A percentile compares a stretch with the other conserved stretches of the same genome.
phyloP scores from a whole-genome alignment of 305 asterid genomes.

The Solanum hybrid region DNA sequence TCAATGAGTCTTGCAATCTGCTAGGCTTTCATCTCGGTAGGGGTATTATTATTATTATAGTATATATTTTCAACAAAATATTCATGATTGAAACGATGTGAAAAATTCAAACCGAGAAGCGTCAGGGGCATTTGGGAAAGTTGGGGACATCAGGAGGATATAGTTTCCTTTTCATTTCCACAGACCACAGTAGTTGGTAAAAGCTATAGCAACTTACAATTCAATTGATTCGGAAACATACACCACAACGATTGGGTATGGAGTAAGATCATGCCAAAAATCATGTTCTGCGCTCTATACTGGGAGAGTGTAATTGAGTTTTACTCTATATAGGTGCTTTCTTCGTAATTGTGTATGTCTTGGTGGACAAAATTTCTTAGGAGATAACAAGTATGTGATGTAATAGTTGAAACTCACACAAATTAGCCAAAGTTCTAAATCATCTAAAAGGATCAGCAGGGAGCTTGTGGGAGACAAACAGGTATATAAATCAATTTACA shows the following conservation, averaged over 20 bases:
- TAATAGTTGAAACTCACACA: not conserved
- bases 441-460: not conserved
- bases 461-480: not conserved
- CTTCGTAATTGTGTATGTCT: not conserved
- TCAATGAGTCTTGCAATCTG: not conserved
- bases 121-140: not conserved
- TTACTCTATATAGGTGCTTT: not conserved
- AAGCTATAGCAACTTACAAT: not conserved
- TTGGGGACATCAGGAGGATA: not conserved
- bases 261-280: not conserved
- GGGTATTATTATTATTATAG: not conserved
- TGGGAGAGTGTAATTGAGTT: not conserved
- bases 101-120: not conserved
- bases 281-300: not conserved
- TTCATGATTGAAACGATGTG: not conserved
- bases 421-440: not conserved
- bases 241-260: not conserved
- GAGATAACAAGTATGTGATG: not conserved
- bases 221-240: not conserved
- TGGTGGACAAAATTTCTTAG: not conserved
- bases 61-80: not conserved
- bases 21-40: not conserved
- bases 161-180: not conserved
- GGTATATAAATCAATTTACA: not conserved
- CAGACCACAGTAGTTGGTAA: not conserved